A percentile compares a stretch with the other conserved stretches of the same genome.
These are phyloP conservation scores for Clarireedia homoeocarpa DNA, from an alignment of 2,329 filamentous ascomycete genomes.

Conservation along the genomic window DNA sequence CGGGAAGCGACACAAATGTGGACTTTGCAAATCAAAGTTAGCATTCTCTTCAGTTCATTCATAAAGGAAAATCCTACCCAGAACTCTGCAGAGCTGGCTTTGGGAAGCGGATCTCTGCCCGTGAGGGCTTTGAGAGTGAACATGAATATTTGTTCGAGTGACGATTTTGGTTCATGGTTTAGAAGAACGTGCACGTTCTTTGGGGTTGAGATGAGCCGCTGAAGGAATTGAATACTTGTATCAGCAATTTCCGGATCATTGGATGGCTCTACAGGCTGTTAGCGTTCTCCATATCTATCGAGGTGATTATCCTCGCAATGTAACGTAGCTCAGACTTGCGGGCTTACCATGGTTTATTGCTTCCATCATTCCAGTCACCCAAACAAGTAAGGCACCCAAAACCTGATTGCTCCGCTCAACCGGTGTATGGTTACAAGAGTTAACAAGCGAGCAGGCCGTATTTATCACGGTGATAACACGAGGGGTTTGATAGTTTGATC, in stretches of 20 bases:
- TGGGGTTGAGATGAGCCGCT: slow-evolving; percentile 45
- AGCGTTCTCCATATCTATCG: neutral
- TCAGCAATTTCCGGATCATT: slow-evolving; percentile 66
- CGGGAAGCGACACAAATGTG: slow-evolving; percentile 36
- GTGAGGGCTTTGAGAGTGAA: slow-evolving; percentile 65
- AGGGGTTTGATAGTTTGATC: slow-evolving; percentile 51
- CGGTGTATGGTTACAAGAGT: slow-evolving; percentile 44
- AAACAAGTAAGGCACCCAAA: slow-evolving; percentile 47
- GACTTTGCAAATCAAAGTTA: slow-evolving; percentile 32
- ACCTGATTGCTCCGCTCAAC: slow-evolving; percentile 40
- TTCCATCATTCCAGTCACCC: slow-evolving; percentile 55
- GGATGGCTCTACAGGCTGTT: slow-evolving; percentile 38
- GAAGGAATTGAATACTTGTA: slow-evolving; percentile 64
- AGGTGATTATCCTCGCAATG: neutral
- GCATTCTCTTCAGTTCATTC: neutral
- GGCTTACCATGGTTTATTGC: slow-evolving; percentile 47
- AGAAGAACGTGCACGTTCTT: slow-evolving; percentile 56
- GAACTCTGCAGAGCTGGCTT: slow-evolving; percentile 64
- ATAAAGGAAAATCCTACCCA: slow-evolving; percentile 46
- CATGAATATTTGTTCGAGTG: slow-evolving; percentile 59
- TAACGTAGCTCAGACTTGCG: neutral
- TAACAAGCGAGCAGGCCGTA: slow-evolving; percentile 63
- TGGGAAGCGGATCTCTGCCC: slow-evolving; percentile 66
- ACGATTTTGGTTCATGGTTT: slow-evolving; percentile 44
- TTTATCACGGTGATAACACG: slow-evolving; percentile 62